Conservation (phyloP, 306 rosid genomes). For the Castanopsis chinensis region DNA sequence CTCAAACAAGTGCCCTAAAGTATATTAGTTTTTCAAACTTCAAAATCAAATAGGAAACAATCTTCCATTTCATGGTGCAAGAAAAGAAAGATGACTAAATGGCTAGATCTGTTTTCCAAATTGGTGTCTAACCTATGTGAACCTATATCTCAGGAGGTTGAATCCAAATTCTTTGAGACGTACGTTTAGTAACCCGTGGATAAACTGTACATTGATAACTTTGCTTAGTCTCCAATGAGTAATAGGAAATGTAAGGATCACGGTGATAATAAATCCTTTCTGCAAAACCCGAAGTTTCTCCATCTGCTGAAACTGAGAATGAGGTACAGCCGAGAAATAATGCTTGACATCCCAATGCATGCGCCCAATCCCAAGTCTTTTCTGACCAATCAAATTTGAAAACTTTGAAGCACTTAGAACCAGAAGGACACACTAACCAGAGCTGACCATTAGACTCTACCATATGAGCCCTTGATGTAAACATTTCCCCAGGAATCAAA, state of each 20-base stretch:
- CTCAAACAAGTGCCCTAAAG: not conserved
- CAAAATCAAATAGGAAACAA: not conserved
- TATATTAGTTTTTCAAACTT: not conserved
- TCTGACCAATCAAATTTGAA: not conserved
- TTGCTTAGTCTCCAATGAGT: not conserved
- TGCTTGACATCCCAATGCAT: not conserved
- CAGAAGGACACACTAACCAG: not conserved
- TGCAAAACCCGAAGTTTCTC: not conserved
- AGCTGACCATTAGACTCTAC: not conserved
- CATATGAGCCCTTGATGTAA: not conserved
- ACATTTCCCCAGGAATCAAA: too few relatives aligned
- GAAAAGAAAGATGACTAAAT: not conserved
- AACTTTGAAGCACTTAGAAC: not conserved
- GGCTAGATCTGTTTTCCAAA: not conserved
- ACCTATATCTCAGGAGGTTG: not conserved
- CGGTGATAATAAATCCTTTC: not conserved
- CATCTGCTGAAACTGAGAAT: not conserved
- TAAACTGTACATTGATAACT: not conserved
- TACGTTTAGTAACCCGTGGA: not conserved
- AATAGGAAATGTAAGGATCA: not conserved
- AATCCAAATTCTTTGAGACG: not conserved
- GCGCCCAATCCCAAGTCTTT: not conserved
- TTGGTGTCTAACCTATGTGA: not conserved
- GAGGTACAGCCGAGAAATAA: conserved; percentile 1
- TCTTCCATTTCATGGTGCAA: not conserved